A percentile compares a stretch with the other conserved stretches of the same genome.
Evolutionary conservation across 1,139 yeast genomes (phyloP).

Genomic region (Eremothecium sinecaudum): DNA sequence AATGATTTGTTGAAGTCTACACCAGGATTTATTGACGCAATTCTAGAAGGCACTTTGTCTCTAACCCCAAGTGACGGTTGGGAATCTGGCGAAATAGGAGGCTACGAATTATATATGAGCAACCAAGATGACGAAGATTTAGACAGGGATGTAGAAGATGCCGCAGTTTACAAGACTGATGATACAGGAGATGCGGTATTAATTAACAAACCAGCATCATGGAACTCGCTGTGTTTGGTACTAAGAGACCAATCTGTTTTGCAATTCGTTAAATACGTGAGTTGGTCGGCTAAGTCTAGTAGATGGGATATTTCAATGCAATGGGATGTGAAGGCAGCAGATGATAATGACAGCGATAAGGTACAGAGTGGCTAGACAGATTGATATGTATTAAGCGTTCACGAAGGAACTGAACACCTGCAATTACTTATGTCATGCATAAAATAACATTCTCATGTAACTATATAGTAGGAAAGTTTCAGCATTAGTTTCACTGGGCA

Average conservation of each 20-base stretch:
- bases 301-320: slow-evolving; percentile 85
- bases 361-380: too few species aligned
- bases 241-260: slow-evolving; percentile 76
- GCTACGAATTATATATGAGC: slow-evolving; percentile 85
- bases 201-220: slow-evolving; percentile 68
- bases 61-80: slow-evolving; percentile 75
- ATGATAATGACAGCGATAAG: slow-evolving; percentile 32
- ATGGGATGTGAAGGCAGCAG: slow-evolving; percentile 57
- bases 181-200: slow-evolving; percentile 74
- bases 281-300: slow-evolving; percentile 79
- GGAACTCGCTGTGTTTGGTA: slow-evolving; percentile 74
- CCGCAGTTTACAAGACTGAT: slow-evolving; percentile 40
- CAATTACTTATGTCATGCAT: too few species aligned
- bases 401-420: too few species aligned
- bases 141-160: slow-evolving; percentile 24
- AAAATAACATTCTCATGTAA: too few species aligned
- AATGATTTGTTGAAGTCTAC: slow-evolving; percentile 30
- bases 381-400: too few species aligned
- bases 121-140: slow-evolving; percentile 43
- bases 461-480: too few species aligned
- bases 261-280: slow-evolving; percentile 86
- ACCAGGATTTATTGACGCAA: slow-evolving; percentile 30
- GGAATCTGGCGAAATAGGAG: slow-evolving; percentile 86
- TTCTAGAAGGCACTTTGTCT: slow-evolving; percentile 54
- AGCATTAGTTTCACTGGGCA: too few species aligned